Conservation (phyloP, 352 stramenopile genomes). For the Thraustochytrium sp. region DNA sequence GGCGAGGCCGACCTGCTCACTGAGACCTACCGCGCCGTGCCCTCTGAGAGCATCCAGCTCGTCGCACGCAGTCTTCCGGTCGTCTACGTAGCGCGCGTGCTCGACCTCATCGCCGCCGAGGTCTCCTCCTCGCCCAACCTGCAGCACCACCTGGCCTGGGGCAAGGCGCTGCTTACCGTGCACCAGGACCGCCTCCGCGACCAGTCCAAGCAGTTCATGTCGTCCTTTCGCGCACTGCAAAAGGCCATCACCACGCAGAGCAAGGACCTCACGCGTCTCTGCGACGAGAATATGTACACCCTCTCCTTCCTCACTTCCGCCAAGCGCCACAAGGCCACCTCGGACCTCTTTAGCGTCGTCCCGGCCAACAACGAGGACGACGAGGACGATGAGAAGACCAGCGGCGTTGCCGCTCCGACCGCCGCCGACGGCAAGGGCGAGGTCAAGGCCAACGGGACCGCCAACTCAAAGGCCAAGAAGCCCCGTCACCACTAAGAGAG, state of each 20-base stretch:
- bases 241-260: constrained; percentile 74
- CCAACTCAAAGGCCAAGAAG: neutral
- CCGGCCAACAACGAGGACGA: neutral
- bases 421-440: no score
- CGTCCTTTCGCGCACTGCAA: constrained; percentile 71
- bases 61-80: constrained; percentile 81
- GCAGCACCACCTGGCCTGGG: constrained; percentile 95
- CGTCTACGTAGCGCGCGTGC: constrained; percentile 80
- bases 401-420: no score
- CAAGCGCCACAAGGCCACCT: neutral
- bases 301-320: constrained; percentile 5
- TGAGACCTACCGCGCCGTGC: constrained; percentile 79
- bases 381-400: no score
- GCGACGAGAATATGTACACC: constrained; percentile 26
- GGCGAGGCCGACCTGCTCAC: constrained; percentile 89
- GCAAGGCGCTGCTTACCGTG: constrained; percentile 81
- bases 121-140: constrained; percentile 86
- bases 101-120: constrained; percentile 83
- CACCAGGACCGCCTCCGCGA: constrained; percentile 78
- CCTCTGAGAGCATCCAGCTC: constrained; percentile 74
- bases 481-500: neutral
- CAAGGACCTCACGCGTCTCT: constrained; percentile 53
- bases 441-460: neutral
- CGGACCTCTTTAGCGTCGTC: neutral
- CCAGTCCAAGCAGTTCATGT: constrained; percentile 63